Evolutionary conservation across 371 early-diverging fungal genomes (phyloP), one percentile per base, ranked within the genome.

Genomic region (Actinomucor elegans): DNA sequence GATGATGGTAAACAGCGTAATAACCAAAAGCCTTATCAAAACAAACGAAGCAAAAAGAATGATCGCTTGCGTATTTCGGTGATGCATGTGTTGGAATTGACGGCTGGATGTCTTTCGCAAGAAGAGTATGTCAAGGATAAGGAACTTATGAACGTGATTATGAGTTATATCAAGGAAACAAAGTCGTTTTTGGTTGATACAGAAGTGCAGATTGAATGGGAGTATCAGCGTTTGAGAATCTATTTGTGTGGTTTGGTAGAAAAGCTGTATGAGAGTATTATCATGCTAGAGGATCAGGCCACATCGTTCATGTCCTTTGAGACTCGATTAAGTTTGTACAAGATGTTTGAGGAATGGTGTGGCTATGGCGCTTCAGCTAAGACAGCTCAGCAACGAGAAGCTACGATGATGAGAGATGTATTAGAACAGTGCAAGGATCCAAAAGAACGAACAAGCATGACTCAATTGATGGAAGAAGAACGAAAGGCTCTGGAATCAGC

Each of bases 311-410:
- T 96, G 63, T 83, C 94, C 0, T 91, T 91, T 65, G 92, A 94
- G 44, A 79, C 86, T 0, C 80, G 97, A 28, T 58, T 85, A 6
- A 79, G 79, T 7, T 48, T 94, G 20, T 96, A 93, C 70, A 79
- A 81, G 52, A 77, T 94, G 58, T 88, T 96, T 74, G 95, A 94
- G 64, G 81, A 87, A 38, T 98, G 98, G 98, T 92, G 95, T 66
- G 92, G 97, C 2, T 85, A 89, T 59, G 95, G 96, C 1, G 71
- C 69, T 31, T 77, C 79, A 33, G 77, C 89, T 0, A 73, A 71
- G n/a, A 35, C 58, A 1, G 81, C 85, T 8, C 74, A 86, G 1
- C 90, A 90, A 4, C 67, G 86, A 0, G 93, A 95, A 57, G 81
- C 79, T 3, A 83, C 81, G 35, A 87, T 92, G 84, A 88, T 93